Percentiles rank a stretch among this genome's conserved stretches.
Evolutionary conservation across 495 filamentous ascomycete genomes (phyloP).

Genomic region (Penicillium turbatum): DNA sequence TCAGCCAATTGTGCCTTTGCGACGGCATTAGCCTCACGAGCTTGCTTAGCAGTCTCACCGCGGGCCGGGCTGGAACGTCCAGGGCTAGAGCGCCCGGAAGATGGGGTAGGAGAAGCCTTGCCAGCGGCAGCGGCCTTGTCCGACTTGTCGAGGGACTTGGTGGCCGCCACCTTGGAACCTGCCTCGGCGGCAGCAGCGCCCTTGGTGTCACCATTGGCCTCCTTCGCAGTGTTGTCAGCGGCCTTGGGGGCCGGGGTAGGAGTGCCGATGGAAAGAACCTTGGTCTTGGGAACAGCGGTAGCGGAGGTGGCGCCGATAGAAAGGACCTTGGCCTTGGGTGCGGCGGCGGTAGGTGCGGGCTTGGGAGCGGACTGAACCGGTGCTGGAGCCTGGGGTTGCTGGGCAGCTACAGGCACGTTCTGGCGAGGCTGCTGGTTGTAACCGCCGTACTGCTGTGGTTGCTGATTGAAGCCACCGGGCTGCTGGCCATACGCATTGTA

Average conservation of each 20-base stretch:
- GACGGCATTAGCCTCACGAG: constrained; percentile 77
- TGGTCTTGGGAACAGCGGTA: constrained; percentile 57
- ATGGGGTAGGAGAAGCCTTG: constrained; percentile 69
- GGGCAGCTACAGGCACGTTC: constrained; percentile 47
- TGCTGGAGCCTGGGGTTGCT: constrained; percentile 48
- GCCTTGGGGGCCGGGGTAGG: constrained; percentile 51
- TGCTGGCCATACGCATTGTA: constrained; percentile 47
- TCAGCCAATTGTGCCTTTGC: constrained; percentile 82
- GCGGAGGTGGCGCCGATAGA: constrained; percentile 38
- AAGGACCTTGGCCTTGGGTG: constrained; percentile 35
- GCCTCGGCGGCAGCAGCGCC: constrained; percentile 46
- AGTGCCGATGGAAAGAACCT: constrained; percentile 63
- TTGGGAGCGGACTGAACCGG: constrained; percentile 28
- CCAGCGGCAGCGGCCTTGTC: constrained; percentile 58
- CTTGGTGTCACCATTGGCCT: constrained; percentile 51
- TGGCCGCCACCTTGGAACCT: constrained; percentile 68
- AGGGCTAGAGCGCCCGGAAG: constrained; percentile 74
- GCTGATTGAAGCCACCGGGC: constrained; percentile 51
- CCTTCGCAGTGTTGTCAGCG: constrained; percentile 34
- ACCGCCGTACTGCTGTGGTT: constrained; percentile 47
- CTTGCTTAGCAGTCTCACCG: constrained; percentile 45
- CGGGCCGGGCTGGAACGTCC: constrained; percentile 48
- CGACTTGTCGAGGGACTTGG: constrained; percentile 77
- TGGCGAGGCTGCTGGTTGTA: constrained; percentile 46
- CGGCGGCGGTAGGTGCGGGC: constrained; percentile 31